Conservation (phyloP, 768 basidiomycete genomes). For the Coprinopsis cinerea region DNA sequence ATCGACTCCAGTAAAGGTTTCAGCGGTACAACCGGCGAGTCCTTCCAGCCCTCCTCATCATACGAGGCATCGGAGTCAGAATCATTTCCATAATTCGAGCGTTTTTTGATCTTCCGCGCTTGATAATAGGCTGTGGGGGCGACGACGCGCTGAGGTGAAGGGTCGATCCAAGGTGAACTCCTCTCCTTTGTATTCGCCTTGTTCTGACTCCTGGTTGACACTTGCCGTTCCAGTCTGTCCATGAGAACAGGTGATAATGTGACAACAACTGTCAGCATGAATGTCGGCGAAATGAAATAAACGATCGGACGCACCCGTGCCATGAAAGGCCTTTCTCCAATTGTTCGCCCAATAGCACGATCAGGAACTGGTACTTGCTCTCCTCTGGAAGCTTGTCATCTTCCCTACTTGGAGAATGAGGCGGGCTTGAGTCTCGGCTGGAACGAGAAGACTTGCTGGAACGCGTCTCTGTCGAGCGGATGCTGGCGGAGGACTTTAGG, state of each 20-base stretch:
- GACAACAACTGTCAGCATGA: not conserved
- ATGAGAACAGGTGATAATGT: not conserved
- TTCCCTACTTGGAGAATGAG: conserved; percentile 4
- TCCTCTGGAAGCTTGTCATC: not conserved
- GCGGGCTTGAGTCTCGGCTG: conserved; percentile 16
- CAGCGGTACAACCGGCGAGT: conserved; percentile 28
- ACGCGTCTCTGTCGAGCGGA: conserved; percentile 22
- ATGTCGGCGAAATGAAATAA: not conserved
- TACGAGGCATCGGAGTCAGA: conserved; percentile 24
- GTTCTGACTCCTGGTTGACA: conserved; percentile 21
- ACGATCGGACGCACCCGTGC: conserved; percentile 33
- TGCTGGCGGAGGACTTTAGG: conserved; percentile 22
- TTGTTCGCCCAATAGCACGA: conserved; percentile 15
- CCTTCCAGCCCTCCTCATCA: conserved; percentile 24
- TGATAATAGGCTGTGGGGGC: conserved; percentile 16
- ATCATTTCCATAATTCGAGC: conserved; percentile 16
- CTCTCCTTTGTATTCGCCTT: conserved; percentile 20
- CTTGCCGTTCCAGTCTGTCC: conserved; percentile 27
- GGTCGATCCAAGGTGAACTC: conserved; percentile 37
- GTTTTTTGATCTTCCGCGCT: conserved; percentile 14
- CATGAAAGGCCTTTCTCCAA: conserved; percentile 22
- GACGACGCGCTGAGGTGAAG: conserved; percentile 29
- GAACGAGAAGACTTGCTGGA: conserved; percentile 25
- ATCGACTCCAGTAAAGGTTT: conserved; percentile 25
- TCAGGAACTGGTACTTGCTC: conserved; percentile 7